Conservation (phyloP, 208 protist genomes). For the Paratrypanosoma confusum region DNA sequence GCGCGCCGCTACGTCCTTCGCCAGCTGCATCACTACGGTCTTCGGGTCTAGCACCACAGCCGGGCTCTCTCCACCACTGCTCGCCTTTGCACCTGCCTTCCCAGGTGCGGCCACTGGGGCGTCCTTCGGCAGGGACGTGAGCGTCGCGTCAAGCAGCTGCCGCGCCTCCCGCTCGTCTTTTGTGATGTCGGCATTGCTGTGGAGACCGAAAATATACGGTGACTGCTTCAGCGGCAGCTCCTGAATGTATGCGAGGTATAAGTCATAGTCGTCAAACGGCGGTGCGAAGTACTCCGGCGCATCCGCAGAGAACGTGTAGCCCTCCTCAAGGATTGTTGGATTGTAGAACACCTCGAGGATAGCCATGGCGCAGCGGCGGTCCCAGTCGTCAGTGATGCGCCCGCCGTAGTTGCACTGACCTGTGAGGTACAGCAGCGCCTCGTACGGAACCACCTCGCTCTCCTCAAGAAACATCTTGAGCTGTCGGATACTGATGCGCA, state of each 20-base stretch:
- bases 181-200: slow-evolving; percentile 94
- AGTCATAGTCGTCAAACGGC: slow-evolving; percentile 66
- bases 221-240: slow-evolving; percentile 64
- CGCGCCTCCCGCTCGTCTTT: slow-evolving; percentile 87
- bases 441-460: slow-evolving; percentile 86
- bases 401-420: slow-evolving; percentile 92
- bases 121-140: slow-evolving; percentile 81
- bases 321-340: slow-evolving; percentile 80
- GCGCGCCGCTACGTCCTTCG: slow-evolving; percentile 74
- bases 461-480: slow-evolving; percentile 93
- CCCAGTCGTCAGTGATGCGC: slow-evolving; percentile 90
- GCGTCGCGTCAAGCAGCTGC: slow-evolving; percentile 76
- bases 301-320: slow-evolving; percentile 85
- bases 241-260: slow-evolving; percentile 83
- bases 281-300: slow-evolving; percentile 76
- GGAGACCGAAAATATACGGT: slow-evolving; percentile 88
- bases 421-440: slow-evolving; percentile 89
- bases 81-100: not conserved
- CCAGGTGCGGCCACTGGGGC: slow-evolving; percentile 14
- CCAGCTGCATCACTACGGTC: slow-evolving; percentile 70
- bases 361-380: slow-evolving; percentile 86
- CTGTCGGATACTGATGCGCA: slow-evolving; percentile 92
- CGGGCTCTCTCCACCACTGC: not conserved
- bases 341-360: slow-evolving; percentile 81
- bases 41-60: slow-evolving; percentile 68